Percentiles rank a stretch among this genome's conserved stretches.
Evolutionary conservation across 2,329 filamentous ascomycete genomes (phyloP).

Genomic region (Penicillium sp.): DNA sequence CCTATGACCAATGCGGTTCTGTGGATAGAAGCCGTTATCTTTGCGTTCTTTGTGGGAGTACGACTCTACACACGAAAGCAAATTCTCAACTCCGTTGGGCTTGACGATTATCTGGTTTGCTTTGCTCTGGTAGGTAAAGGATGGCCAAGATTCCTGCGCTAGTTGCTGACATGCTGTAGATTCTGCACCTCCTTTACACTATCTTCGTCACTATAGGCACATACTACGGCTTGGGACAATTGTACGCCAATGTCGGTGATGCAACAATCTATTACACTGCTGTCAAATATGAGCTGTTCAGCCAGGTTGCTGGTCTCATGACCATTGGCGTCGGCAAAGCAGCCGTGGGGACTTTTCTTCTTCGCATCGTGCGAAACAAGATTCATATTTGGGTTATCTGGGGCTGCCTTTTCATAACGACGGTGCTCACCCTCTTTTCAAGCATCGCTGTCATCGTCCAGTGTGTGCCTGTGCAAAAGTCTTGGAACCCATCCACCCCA

Average conservation of each 20-base stretch:
- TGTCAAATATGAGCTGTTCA: constrained; percentile 25
- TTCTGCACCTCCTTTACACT: constrained; percentile 20
- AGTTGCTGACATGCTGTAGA: constrained; percentile 8
- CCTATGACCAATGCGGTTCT: constrained; percentile 26
- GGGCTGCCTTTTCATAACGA: constrained; percentile 13
- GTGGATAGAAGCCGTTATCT: constrained; percentile 18
- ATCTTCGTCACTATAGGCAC: constrained; percentile 17
- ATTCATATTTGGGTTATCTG: constrained; percentile 23
- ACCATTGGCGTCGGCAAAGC: constrained; percentile 22
- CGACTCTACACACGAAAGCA: constrained; percentile 21
- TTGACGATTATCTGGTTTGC: constrained; percentile 20
- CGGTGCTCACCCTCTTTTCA: constrained; percentile 19
- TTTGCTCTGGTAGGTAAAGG: constrained; percentile 11
- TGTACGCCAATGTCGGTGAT: constrained; percentile 19
- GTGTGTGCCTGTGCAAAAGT: constrained; percentile 15
- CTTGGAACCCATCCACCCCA: constrained; percentile 16
- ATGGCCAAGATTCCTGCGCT: neutral
- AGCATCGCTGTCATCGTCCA: constrained; percentile 21
- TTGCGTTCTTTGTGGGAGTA: constrained; percentile 19
- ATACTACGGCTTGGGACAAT: constrained; percentile 17
- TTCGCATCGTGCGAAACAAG: constrained; percentile 23
- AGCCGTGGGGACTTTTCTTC: constrained; percentile 21
- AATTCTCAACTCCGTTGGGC: constrained; percentile 20
- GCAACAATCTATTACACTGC: constrained; percentile 19
- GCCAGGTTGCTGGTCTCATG: constrained; percentile 25